phyloP scores from a whole-genome alignment of 805 yeast genomes.

The Saccharomycopsis sp. region DNA sequence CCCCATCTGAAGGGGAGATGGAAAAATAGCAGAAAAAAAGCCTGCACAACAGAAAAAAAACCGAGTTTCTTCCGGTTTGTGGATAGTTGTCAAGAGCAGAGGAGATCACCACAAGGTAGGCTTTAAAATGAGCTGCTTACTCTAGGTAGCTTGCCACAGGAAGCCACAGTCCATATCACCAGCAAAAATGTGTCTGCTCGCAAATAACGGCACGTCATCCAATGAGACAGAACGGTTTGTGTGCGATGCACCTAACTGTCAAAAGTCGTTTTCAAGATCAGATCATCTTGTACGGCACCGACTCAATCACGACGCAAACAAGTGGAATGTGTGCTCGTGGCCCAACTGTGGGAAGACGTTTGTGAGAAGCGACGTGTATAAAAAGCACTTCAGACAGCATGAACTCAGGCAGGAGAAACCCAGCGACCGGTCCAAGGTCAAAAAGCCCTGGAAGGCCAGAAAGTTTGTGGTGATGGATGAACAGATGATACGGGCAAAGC shows the following conservation, averaged over 20 bases:
- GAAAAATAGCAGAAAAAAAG: neutral
- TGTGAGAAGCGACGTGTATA: slow-evolving; percentile 51
- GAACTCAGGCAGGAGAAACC: neutral
- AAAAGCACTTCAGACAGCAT: slow-evolving; percentile 40
- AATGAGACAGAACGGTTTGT: slow-evolving; percentile 26
- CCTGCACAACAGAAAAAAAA: too few species aligned
- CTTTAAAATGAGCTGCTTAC: neutral
- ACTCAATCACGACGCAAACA: slow-evolving; percentile 49
- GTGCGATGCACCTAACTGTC: slow-evolving; percentile 46
- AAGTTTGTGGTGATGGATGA: neutral
- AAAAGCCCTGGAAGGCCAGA: neutral
- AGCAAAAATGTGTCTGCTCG: neutral
- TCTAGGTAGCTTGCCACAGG: neutral
- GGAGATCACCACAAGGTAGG: neutral
- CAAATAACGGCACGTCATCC: neutral
- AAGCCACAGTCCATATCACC: neutral
- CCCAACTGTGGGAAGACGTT: slow-evolving; percentile 50
- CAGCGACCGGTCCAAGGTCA: neutral
- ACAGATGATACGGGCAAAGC: neutral
- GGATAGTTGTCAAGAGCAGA: neutral
- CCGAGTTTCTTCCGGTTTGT: too few species aligned
- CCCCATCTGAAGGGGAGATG: neutral
- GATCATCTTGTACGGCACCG: slow-evolving; percentile 61
- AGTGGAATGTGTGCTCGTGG: slow-evolving; percentile 42
- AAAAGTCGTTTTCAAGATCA: slow-evolving; percentile 47